Evolutionary conservation across 2,329 filamentous ascomycete species (phyloP).

Genomic region (Rosellinia necatrix): DNA sequence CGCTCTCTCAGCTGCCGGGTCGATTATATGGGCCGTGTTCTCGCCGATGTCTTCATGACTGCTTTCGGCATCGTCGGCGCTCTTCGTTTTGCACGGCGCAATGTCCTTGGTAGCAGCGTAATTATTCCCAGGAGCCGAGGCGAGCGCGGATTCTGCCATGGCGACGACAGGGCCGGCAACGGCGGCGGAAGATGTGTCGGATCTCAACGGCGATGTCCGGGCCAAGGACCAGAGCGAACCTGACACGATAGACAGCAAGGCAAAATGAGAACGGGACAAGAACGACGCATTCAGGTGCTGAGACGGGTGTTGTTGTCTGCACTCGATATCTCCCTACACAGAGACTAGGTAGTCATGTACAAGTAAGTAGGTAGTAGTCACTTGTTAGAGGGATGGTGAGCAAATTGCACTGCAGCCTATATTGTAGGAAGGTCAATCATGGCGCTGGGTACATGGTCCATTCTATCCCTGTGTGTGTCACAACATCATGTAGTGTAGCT

Average conservation of each 20-base stretch:
- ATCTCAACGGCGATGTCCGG: background rate
- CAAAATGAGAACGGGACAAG: background rate
- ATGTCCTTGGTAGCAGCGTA: constrained; percentile 3
- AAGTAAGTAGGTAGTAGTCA: no score
- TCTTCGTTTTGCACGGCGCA: constrained; percentile 24
- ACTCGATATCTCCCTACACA: no score
- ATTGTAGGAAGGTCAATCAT: no score
- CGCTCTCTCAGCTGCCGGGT: constrained; percentile 51
- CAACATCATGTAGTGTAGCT: no score
- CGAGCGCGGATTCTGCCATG: constrained; percentile 15
- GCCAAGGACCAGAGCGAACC: no score
- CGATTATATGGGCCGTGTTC: constrained; percentile 42
- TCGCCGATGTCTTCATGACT: constrained; percentile 42
- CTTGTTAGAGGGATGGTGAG: no score
- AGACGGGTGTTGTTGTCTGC: background rate
- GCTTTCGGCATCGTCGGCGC: constrained; percentile 32
- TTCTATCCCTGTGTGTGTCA: no score
- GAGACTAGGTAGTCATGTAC: no score
- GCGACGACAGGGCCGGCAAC: background rate
- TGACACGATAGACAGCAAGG: background rate
- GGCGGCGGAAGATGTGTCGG: background rate
- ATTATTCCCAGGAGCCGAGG: background rate
- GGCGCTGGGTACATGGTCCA: no score
- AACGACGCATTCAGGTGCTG: no score
- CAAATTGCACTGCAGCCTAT: no score